A percentile compares a stretch with the other conserved stretches of the same genome.
phyloP scores from a whole-genome alignment of 352 stramenopile species.

The Pythium coloratum region DNA sequence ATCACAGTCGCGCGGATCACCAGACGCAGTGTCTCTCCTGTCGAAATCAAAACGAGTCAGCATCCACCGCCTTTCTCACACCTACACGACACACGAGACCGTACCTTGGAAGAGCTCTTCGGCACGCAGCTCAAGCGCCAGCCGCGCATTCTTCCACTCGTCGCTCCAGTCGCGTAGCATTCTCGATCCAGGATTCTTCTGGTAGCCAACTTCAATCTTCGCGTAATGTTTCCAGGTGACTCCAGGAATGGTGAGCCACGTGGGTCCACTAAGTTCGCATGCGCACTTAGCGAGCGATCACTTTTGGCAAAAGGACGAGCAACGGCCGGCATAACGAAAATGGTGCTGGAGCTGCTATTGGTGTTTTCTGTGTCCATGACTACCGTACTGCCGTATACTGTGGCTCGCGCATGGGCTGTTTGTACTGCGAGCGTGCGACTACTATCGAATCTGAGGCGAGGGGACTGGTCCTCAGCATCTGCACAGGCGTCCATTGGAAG shows the following conservation, averaged over 20 bases:
- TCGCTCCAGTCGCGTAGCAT: conserved; percentile 63
- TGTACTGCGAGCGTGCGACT: conserved; percentile 15
- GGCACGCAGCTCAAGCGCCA: conserved; percentile 52
- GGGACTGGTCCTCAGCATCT: conserved; percentile 1
- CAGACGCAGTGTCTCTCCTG: conserved; percentile 23
- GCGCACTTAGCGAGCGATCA: not conserved
- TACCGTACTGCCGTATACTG: conserved; percentile 6
- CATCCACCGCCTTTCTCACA: not conserved
- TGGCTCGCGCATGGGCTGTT: not conserved
- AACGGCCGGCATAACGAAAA: not conserved
- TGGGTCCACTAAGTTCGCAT: conserved; percentile 9
- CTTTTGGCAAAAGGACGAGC: not conserved
- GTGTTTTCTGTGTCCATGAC: not conserved
- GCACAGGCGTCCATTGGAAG: not conserved
- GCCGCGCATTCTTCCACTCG: conserved; percentile 59
- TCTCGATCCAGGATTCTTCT: not conserved
- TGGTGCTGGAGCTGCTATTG: conserved; percentile 7
- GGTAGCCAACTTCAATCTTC: conserved; percentile 16
- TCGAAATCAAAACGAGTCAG: not conserved
- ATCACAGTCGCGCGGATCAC: conserved; percentile 14
- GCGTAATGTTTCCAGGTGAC: not conserved
- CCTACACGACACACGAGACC: not conserved
- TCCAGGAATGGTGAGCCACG: not conserved
- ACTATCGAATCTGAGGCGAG: conserved; percentile 17
- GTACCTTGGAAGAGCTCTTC: conserved; percentile 68